These are phyloP conservation scores for Obelidium mucronatum DNA, from an alignment of 192 early-diverging fungal genomes.

Conservation along the genomic window DNA sequence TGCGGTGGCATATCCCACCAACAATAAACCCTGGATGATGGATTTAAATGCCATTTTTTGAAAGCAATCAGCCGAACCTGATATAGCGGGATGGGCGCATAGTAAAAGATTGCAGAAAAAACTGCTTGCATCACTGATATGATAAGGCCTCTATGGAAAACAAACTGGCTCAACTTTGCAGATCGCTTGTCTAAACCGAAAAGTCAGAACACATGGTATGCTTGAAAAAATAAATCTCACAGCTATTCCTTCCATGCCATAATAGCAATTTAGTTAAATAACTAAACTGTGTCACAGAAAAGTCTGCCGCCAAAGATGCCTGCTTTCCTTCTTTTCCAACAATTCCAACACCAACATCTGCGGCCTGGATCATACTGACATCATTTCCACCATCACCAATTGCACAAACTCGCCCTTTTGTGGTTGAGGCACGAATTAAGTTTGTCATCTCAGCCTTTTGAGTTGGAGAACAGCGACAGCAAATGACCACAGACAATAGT, in stretches of 20 bases:
- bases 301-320: slow-evolving; percentile 93
- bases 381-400: slow-evolving; percentile 99
- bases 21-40: slow-evolving; percentile 44
- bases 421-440: slow-evolving; percentile 71
- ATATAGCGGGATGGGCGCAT: slow-evolving; percentile 95
- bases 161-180: slow-evolving; percentile 93
- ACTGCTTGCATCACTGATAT: slow-evolving; percentile 99
- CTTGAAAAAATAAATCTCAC: slow-evolving; percentile 68
- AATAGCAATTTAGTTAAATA: slow-evolving; percentile 85
- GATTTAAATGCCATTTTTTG: background rate
- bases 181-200: slow-evolving; percentile 70
- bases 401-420: slow-evolving; percentile 72
- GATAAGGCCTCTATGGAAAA: slow-evolving; percentile 96
- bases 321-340: slow-evolving; percentile 97
- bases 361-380: slow-evolving; percentile 96
- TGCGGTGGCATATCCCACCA: slow-evolving; percentile 94
- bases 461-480: slow-evolving; percentile 95
- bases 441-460: slow-evolving; percentile 94
- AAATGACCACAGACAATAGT: slow-evolving; percentile 85
- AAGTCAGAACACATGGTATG: background rate
- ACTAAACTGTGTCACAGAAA: slow-evolving; percentile 89
- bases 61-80: slow-evolving; percentile 50
- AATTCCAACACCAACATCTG: slow-evolving; percentile 96
- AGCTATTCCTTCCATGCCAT: slow-evolving; percentile 96
- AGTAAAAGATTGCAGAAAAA: slow-evolving; percentile 95